phyloP scores from a whole-genome alignment of 1,284 basidiomycete species.

The Neonothopanus nambi region DNA sequence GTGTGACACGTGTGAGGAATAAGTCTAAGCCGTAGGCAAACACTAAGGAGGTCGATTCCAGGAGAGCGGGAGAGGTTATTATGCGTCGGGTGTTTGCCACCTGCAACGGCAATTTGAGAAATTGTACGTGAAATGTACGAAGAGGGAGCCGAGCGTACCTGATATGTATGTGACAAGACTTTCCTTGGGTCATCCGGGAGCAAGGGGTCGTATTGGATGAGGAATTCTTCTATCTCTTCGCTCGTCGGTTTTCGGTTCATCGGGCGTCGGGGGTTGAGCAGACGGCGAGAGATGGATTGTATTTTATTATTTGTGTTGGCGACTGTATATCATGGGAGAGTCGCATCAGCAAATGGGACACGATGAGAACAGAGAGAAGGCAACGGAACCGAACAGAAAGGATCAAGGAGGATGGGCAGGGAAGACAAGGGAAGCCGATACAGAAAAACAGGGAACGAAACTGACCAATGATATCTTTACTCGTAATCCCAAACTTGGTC shows the following conservation, averaged over 20 bases:
- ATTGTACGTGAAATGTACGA: background rate
- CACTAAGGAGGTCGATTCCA: slow-evolving; percentile 92
- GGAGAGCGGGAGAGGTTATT: slow-evolving; percentile 76
- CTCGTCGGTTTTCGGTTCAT: slow-evolving; percentile 68
- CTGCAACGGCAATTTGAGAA: slow-evolving; percentile 33
- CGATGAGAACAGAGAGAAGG: too few species aligned
- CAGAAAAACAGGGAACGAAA: slow-evolving; percentile 16
- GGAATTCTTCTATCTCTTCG: slow-evolving; percentile 83
- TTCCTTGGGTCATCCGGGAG: slow-evolving; percentile 74
- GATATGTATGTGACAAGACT: slow-evolving; percentile 78
- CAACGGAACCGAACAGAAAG: too few species aligned
- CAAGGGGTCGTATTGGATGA: slow-evolving; percentile 84
- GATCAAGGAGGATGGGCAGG: too few species aligned
- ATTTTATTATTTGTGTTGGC: slow-evolving; percentile 79
- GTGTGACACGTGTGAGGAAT: slow-evolving; percentile 82
- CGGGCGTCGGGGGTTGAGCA: slow-evolving; percentile 87
- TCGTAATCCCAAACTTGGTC: slow-evolving; percentile 87
- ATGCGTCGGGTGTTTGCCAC: slow-evolving; percentile 69
- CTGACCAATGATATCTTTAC: slow-evolving; percentile 84
- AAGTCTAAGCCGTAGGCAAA: slow-evolving; percentile 87
- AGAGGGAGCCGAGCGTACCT: slow-evolving; percentile 45
- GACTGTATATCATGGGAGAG: slow-evolving; percentile 61
- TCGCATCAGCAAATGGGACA: too few species aligned
- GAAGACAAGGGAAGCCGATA: slow-evolving; percentile 1
- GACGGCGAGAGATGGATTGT: slow-evolving; percentile 69